Evolutionary conservation across 371 early-diverging fungal genomes (phyloP).

Genomic region (Dichotomocladium elegans): DNA sequence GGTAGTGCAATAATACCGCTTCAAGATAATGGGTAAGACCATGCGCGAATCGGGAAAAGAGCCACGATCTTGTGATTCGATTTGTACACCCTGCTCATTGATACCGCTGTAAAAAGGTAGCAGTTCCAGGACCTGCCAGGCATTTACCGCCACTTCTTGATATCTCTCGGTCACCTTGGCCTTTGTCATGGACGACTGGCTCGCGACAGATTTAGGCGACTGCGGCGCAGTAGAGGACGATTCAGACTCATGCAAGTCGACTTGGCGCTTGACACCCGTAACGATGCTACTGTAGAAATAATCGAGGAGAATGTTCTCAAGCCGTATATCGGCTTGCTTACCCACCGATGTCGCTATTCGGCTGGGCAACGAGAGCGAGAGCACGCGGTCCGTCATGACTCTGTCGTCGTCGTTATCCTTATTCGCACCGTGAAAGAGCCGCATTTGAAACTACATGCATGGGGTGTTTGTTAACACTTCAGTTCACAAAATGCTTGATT

Average conservation of each 20-base stretch:
- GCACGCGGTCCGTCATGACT: slow-evolving; percentile 53
- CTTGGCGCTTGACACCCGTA: slow-evolving; percentile 28
- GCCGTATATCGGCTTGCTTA: slow-evolving; percentile 4
- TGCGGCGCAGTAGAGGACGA: not conserved
- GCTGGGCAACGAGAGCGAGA: slow-evolving; percentile 49
- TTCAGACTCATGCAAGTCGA: slow-evolving; percentile 10
- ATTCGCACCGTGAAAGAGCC: slow-evolving; percentile 54
- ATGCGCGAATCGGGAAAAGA: slow-evolving; percentile 49
- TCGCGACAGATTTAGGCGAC: slow-evolving; percentile 2
- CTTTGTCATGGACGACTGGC: slow-evolving; percentile 8
- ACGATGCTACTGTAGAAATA: slow-evolving; percentile 33
- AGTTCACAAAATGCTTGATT: too few relatives aligned
- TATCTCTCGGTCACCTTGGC: not conserved
- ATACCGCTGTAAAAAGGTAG: slow-evolving; percentile 55
- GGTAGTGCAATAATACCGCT: slow-evolving; percentile 44
- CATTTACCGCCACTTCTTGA: slow-evolving; percentile 37
- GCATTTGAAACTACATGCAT: slow-evolving; percentile 34
- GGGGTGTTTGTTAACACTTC: not conserved
- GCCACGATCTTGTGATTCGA: slow-evolving; percentile 33
- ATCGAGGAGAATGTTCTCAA: slow-evolving; percentile 23
- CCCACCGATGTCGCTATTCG: not conserved
- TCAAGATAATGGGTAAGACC: slow-evolving; percentile 53
- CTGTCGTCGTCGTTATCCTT: slow-evolving; percentile 50
- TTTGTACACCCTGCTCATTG: slow-evolving; percentile 52
- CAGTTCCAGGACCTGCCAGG: slow-evolving; percentile 58